Base-by-base conservation (phyloP, 768 basidiomycete species). In the Kwoniella heveanensis region DNA sequence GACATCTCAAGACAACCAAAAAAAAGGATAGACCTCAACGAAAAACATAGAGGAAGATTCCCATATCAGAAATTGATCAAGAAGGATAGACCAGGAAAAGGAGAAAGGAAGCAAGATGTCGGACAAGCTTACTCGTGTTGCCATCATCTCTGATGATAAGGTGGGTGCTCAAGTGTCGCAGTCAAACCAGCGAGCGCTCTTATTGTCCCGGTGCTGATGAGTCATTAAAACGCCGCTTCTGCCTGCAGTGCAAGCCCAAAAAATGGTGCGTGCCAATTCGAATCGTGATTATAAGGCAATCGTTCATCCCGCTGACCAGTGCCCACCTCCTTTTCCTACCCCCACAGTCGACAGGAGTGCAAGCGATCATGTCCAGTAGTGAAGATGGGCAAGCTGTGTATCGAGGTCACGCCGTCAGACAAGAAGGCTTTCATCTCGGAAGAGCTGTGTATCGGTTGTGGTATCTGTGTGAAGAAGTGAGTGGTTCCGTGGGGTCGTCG, bases 391-490 rank as follows among this genome's bases (percentile, higher is more conserved):
- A 97, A 96, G 82, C 84, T 99, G 24, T 99, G 96, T 84, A 98
- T 98, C 71, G 96, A 98, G 82, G 96, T 99, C 69, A 94, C 92
- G 80, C 80, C 95, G 15, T 86, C 88, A 8, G 94, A 96, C 83
- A 97, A 97, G 84, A 96, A 98, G 81, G 90, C 96, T 1, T 97
- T 94, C 85, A 90, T 99, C 82, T 98, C 96, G 26, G 96, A 99
- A 80, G 93, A 95, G 79, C 84, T 99, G 59, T 99, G 96, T 80
- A 99, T 99, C 65, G 96, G 96, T 73, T 99, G 96, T 81, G 96
- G 96, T 90, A 98, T 99, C 76, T 99, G 96, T 80, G 94, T 97
- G 32, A 97, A 98, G 83, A 99, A 97, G 95, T 96, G 76, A 79
- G 89, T 32, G 5, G 32, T 5, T 82, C 6, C 8, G 2, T 13